Evolutionary conservation across 2,329 filamentous ascomycete genomes (phyloP), one percentile per base, ranked within the genome.

Genomic region (Fusarium sp.): DNA sequence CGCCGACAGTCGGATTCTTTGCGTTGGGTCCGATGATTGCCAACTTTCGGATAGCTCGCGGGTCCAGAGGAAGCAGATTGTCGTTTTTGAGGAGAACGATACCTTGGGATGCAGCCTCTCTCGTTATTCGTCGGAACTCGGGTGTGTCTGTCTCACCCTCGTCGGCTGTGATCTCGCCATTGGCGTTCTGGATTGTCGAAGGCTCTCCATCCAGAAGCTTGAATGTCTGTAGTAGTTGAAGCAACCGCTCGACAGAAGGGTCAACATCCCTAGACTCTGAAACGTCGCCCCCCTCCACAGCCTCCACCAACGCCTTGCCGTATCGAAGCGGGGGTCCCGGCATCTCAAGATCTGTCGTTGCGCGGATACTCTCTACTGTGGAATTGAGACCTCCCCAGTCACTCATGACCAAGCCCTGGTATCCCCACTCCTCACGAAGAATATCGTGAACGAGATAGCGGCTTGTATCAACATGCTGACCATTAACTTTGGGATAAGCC

Each of bases 351-450:
- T 50, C 28, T 3, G 18, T 16, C 3, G 28, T 28, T 9, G 46
- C 46, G 13, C 31, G 13, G 11, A 50, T 11, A 3, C 46, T 50
- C 28, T 50, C 46, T 7, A 13, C 16, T 9, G 28, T 50, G 6
- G 46, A 50, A 28, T 50, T 50, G 4, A 28, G 31, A n/a, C 46
- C 46, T 3, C 46, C 46, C 46, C 46, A 50, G 7, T 50, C 46
- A 12, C 46, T 50, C 46, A 50, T 50, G 3, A 36, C 46, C 4
- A 50, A 28, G 4, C 46, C 46, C 11, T 50, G 31, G 46, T 31
- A 50, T 3, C 16, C 46, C 46, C 46, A 50, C 11, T 50, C 46
- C 3, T 28, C 30, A 1, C 46, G 46, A 2, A 50, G 11, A 3
- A 50, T 28, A 13, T 50, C 7, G 4, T 50, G n/a, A n/a, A 36